Percentiles rank a stretch among this genome's conserved stretches.
phyloP scores from a whole-genome alignment of 768 basidiomycete species.

The Podaxis sp. region DNA sequence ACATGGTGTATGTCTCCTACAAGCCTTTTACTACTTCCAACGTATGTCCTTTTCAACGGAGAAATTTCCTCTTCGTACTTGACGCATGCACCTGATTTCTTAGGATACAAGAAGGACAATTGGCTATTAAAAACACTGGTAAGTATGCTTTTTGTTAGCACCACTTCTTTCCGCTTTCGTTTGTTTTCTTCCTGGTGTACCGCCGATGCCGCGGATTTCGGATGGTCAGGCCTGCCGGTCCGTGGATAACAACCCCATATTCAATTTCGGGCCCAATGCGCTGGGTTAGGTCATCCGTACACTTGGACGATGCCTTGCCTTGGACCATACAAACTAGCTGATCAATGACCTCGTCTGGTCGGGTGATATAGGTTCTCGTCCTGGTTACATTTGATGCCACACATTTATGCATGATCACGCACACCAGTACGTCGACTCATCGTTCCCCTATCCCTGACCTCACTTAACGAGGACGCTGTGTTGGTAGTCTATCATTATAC shows the following conservation, averaged over 20 bases:
- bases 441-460: neutral
- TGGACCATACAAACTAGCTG: too few relatives aligned
- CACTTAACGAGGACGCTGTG: neutral
- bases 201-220: neutral
- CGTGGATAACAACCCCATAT: too few relatives aligned
- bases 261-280: neutral
- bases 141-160: slow-evolving; percentile 14
- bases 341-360: neutral
- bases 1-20: slow-evolving; percentile 45
- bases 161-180: neutral
- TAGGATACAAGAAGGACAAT: slow-evolving; percentile 40
- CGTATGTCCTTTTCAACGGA: slow-evolving; percentile 23
- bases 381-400: slow-evolving; percentile 38
- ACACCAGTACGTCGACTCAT: slow-evolving; percentile 36
- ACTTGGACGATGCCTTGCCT: too few relatives aligned
- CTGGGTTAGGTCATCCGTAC: neutral
- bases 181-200: neutral
- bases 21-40: slow-evolving; percentile 48
- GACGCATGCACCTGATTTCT: neutral
- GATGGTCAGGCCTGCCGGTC: neutral
- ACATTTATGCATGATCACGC: slow-evolving; percentile 48
- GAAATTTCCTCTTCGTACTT: neutral
- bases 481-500: slow-evolving; percentile 47
- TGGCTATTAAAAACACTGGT: slow-evolving; percentile 43
- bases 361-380: slow-evolving; percentile 27